A percentile compares a stretch with the other conserved stretches of the same genome.
phyloP scores from a whole-genome alignment of 2,329 filamentous ascomycete species.

The Colletotrichum paranaense region DNA sequence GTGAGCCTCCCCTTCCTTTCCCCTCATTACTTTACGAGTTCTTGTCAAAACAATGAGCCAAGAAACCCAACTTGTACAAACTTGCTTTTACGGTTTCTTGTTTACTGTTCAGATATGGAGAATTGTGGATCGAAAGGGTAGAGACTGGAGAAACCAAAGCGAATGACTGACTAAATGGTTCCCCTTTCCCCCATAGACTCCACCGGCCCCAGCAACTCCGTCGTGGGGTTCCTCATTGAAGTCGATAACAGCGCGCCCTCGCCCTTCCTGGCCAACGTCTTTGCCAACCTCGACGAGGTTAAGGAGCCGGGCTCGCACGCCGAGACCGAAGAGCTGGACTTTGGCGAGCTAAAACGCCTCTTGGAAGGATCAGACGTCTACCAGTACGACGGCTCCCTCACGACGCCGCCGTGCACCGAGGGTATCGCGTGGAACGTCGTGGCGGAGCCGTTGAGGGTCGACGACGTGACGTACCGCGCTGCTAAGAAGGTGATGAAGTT shows the following conservation, averaged over 20 bases:
- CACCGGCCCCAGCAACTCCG: slow-evolving; percentile 46
- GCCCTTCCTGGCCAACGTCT: slow-evolving; percentile 49
- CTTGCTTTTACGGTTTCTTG: background rate
- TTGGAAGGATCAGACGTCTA: slow-evolving; percentile 53
- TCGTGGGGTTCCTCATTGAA: slow-evolving; percentile 52
- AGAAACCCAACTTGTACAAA: background rate
- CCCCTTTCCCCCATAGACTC: background rate
- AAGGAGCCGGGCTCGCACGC: slow-evolving; percentile 50
- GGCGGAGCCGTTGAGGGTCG: slow-evolving; percentile 57
- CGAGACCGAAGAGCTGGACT: slow-evolving; percentile 52
- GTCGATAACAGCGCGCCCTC: slow-evolving; percentile 37
- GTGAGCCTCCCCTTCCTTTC: background rate
- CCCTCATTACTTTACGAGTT: too few species aligned
- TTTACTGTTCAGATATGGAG: background rate
- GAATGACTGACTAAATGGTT: background rate
- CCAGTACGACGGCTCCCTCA: slow-evolving; percentile 69
- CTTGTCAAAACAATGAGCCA: background rate
- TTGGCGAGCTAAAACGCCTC: slow-evolving; percentile 50
- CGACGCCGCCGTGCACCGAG: slow-evolving; percentile 71
- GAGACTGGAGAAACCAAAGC: background rate
- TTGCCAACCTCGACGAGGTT: slow-evolving; percentile 52
- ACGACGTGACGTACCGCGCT: slow-evolving; percentile 59
- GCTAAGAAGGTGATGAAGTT: slow-evolving; percentile 66
- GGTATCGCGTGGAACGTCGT: slow-evolving; percentile 65
- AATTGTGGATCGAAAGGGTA: background rate